phyloP scores from a whole-genome alignment of 352 stramenopile species.

The Lagenidium giganteum region DNA sequence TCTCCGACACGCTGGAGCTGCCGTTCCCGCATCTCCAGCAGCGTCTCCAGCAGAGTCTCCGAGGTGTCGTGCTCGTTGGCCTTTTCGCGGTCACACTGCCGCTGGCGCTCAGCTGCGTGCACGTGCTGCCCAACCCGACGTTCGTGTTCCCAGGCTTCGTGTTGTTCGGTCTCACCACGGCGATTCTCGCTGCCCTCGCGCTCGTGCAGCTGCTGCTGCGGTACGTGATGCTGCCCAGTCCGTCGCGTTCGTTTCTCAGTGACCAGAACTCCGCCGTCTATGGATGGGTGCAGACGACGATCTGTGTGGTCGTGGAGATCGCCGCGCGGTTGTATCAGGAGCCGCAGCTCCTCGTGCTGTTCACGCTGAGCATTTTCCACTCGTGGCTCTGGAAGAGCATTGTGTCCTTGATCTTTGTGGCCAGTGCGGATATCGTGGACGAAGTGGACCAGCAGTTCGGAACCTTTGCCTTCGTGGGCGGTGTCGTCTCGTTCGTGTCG shows the following conservation, averaged over 20 bases:
- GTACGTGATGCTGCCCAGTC: constrained; percentile 21
- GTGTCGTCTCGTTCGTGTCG: constrained; percentile 18
- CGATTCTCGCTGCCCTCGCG: constrained; percentile 10
- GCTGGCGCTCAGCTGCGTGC: not conserved
- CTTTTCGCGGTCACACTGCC: constrained; percentile 2
- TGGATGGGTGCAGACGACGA: constrained; percentile 18
- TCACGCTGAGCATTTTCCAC: constrained; percentile 20
- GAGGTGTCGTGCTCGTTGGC: constrained; percentile 15
- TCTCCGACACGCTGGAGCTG: constrained; percentile 13
- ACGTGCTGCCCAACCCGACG: constrained; percentile 8
- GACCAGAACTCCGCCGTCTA: constrained; percentile 20
- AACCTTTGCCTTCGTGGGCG: constrained; percentile 11
- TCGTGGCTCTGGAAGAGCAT: constrained; percentile 16
- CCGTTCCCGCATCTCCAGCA: constrained; percentile 22
- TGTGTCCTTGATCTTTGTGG: constrained; percentile 10
- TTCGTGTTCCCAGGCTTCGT: constrained; percentile 19
- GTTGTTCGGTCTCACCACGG: constrained; percentile 6
- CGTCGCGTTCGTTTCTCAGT: constrained; percentile 15
- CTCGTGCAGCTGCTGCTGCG: constrained; percentile 19
- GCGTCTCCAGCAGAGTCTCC: constrained; percentile 21
- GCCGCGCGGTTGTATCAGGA: constrained; percentile 18
- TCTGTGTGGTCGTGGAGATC: constrained; percentile 18
- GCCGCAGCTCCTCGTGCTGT: constrained; percentile 24
- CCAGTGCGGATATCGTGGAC: constrained; percentile 1
- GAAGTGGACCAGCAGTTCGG: constrained; percentile 15